A percentile compares a stretch with the other conserved stretches of the same genome.
Conservation (phyloP, 1,284 basidiomycete genomes). For the Agaricales sp. region DNA sequence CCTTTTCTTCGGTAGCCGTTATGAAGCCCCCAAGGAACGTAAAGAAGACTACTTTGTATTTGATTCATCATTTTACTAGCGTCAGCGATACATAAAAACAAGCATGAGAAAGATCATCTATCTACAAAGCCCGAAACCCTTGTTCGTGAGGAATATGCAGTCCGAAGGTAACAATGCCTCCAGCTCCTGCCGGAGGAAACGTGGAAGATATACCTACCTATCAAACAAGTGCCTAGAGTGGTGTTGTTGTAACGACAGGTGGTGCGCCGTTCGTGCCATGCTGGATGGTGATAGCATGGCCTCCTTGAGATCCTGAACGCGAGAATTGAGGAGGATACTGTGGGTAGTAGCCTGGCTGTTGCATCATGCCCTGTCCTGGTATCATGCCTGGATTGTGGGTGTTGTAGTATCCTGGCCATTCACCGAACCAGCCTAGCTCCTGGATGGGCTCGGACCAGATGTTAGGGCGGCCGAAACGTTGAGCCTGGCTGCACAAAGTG, state of each 20-base stretch:
- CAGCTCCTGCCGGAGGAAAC: not conserved
- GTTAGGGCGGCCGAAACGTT: conserved; percentile 27
- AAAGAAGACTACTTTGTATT: too few species aligned
- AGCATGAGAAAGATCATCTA: not conserved
- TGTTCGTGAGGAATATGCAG: too few species aligned
- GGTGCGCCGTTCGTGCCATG: conserved; percentile 50
- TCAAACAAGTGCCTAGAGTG: conserved; percentile 25
- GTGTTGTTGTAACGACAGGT: conserved; percentile 49
- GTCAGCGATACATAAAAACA: not conserved
- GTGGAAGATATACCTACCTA: conserved; percentile 9
- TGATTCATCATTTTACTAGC: too few species aligned
- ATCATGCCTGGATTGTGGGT: conserved; percentile 13
- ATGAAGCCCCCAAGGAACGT: too few species aligned
- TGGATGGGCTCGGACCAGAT: conserved; percentile 34
- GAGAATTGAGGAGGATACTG: conserved; percentile 11
- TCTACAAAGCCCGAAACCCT: not conserved
- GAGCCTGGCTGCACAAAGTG: conserved; percentile 27
- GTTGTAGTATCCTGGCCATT: conserved; percentile 39
- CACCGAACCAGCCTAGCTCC: conserved; percentile 40
- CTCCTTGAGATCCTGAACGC: conserved; percentile 21
- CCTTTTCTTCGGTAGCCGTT: not conserved
- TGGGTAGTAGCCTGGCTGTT: conserved; percentile 12
- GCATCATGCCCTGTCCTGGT: too few species aligned
- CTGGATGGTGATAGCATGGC: conserved; percentile 62
- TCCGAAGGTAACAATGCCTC: not conserved